Evolutionary conservation across 116 monocot genomes (phyloP).

Genomic region (Dioscorea cayenensis): DNA sequence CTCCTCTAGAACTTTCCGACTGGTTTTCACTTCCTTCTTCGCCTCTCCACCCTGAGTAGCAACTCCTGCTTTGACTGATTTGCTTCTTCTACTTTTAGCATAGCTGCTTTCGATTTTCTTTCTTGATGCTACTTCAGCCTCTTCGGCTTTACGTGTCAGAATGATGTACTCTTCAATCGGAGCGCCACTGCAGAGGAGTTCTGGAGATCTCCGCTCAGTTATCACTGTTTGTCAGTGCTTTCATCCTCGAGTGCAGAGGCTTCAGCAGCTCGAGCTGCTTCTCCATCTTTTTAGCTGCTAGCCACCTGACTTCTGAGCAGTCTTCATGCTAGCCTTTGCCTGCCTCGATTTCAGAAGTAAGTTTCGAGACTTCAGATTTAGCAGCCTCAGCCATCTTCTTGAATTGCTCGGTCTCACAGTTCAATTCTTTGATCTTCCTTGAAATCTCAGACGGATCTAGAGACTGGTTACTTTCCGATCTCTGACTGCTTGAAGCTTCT

Average conservation of each 20-base stretch:
- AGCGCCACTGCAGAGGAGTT: conserved; percentile 24
- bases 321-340: conserved; percentile 47
- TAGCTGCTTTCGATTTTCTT: conserved; percentile 54
- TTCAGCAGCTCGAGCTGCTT: conserved; percentile 76
- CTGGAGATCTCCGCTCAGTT: conserved; percentile 6
- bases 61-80: conserved; percentile 39
- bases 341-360: conserved; percentile 60
- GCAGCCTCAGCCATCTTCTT: conserved; percentile 46
- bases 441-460: conserved; percentile 29
- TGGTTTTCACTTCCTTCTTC: conserved; percentile 34
- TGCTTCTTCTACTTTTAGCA: conserved; percentile 55
- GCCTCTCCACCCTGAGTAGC: conserved; percentile 50
- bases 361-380: conserved; percentile 43
- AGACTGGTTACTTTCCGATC: conserved; percentile 12
- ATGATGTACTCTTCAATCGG: conserved; percentile 35
- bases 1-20: conserved; percentile 47
- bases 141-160: conserved; percentile 50
- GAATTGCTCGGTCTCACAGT: conserved; percentile 54
- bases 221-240: conserved; percentile 33
- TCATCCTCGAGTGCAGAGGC: conserved; percentile 42
- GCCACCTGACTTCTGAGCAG: conserved; percentile 49
- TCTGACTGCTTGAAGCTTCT: conserved; percentile 34
- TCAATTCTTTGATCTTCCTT: conserved; percentile 54
- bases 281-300: conserved; percentile 84
- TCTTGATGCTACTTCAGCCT: conserved; percentile 53